Base-by-base conservation (phyloP, 306 rosid genomes). In the Malus sylvestris region DNA sequence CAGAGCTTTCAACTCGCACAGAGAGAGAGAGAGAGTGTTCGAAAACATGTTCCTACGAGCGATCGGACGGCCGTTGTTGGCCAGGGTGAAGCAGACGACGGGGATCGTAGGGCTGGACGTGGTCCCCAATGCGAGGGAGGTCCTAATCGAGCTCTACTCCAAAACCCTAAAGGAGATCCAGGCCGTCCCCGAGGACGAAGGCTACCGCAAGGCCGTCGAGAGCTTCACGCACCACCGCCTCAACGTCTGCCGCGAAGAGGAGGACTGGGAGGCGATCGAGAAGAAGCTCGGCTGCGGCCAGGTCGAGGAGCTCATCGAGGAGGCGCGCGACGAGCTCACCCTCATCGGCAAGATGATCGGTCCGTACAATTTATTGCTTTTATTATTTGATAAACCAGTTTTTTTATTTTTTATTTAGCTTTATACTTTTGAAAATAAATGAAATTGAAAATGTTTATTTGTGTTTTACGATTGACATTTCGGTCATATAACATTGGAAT, bases 271-370 rank as follows among this genome's bases (percentile, higher is more conserved):
- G 30, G 16, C 15, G 14, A 96, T 91, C 76, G 97, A 96, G 88
- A 82, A 78, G 81, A 85, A 87, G 6, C 85, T 96, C 10, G 93
- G 88, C 10, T 96, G 96, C 72, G 97, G 98, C 32, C 97, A 92
- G 87, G 93, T 96, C 29, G 97, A 96, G 86, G 98, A 96, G 78
- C 98, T 96, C 78, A 92, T 96, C 72, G 98, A 96, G 74, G 98
- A 96, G 74, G 99, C 98, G 18, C 86, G 75, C 18, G 99, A 96
- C 72, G 98, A 91, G 78, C 97, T 96, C 86, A 88, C 80, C 22
- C 97, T 91, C 77, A 87, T 92, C 60, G 85, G 78, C 57, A 74
- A 87, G 71, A 85, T 95, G 93, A 89, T 89, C 82, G 96, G 97
- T 95, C 73, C 6, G 84, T 70, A 3, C 4, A 23, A n/a, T 42